Evolutionary conservation across 1,284 basidiomycete genomes (phyloP).

Genomic region (Moniliella sp.): DNA sequence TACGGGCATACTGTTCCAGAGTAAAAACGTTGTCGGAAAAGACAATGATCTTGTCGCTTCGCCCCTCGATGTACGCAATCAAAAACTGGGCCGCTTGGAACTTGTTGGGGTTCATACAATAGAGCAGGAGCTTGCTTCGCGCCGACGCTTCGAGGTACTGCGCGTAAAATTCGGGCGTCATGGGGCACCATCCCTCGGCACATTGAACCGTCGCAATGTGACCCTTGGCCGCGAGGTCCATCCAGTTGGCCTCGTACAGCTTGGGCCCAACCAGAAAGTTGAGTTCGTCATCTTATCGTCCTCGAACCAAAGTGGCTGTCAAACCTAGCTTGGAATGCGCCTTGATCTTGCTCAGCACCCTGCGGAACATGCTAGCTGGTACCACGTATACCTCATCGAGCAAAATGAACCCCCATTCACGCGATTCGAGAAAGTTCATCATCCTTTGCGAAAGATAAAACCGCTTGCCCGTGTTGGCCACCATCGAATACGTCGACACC

Average conservation of each 20-base stretch:
- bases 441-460: slow-evolving; percentile 33
- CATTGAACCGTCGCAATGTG: slow-evolving; percentile 97
- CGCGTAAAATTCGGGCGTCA: slow-evolving; percentile 99
- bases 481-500: slow-evolving; percentile 33
- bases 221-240: slow-evolving; percentile 96
- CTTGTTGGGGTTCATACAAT: slow-evolving; percentile 99
- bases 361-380: slow-evolving; percentile 32
- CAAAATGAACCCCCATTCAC: slow-evolving; percentile 33
- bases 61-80: slow-evolving; percentile 89
- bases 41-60: slow-evolving; percentile 97
- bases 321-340: slow-evolving; percentile 31
- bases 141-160: slow-evolving; percentile 84
- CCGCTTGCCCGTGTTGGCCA: slow-evolving; percentile 32
- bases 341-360: slow-evolving; percentile 32
- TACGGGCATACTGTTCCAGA: slow-evolving; percentile 84
- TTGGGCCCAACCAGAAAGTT: slow-evolving; percentile 99
- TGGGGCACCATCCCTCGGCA: slow-evolving; percentile 98
- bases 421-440: slow-evolving; percentile 33
- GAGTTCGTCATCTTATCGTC: slow-evolving; percentile 97
- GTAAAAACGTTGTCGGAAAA: slow-evolving; percentile 97
- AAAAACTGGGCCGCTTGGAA: slow-evolving; percentile 97
- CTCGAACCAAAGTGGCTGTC: slow-evolving; percentile 71
- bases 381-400: slow-evolving; percentile 33
- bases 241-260: slow-evolving; percentile 98
- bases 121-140: slow-evolving; percentile 79